Percentiles rank a stretch among this genome's conserved stretches.
Evolutionary conservation across 495 filamentous ascomycete genomes (phyloP).

Genomic region (Hyphodiscus hymeniophilus): DNA sequence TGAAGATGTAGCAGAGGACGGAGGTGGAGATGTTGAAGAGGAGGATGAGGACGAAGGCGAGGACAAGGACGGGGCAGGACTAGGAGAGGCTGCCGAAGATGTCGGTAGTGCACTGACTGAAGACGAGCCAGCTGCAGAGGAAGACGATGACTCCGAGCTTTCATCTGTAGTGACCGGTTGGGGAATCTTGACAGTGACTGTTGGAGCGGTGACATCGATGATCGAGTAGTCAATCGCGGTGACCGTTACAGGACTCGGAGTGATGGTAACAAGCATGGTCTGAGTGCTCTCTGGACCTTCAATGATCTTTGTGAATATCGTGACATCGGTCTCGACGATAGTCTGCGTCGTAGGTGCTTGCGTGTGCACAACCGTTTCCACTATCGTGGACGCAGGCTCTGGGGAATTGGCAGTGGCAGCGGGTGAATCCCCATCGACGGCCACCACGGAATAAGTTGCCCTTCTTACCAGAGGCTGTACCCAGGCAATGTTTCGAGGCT

Average conservation of each 20-base stretch:
- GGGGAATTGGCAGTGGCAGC: background rate
- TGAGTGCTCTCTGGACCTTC: slow-evolving; percentile 7
- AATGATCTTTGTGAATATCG: slow-evolving; percentile 10
- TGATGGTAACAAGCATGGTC: slow-evolving; percentile 14
- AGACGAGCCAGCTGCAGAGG: background rate
- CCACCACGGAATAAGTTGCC: slow-evolving; percentile 24
- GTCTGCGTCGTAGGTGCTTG: slow-evolving; percentile 15
- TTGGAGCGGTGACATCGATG: slow-evolving; percentile 13
- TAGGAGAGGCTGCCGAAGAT: background rate
- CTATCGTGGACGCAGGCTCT: slow-evolving; percentile 6
- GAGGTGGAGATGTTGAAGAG: background rate
- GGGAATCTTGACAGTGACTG: slow-evolving; percentile 1
- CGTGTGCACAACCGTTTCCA: slow-evolving; percentile 13
- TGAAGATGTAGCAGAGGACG: background rate
- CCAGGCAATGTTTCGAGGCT: background rate
- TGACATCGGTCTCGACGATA: slow-evolving; percentile 12
- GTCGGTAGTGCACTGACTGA: background rate
- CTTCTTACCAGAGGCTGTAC: slow-evolving; percentile 13
- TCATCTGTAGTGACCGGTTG: background rate
- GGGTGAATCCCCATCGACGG: slow-evolving; percentile 20
- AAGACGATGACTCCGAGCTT: background rate
- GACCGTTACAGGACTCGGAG: slow-evolving; percentile 9
- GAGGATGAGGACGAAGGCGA: background rate
- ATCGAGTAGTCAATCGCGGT: slow-evolving; percentile 15
- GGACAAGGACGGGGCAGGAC: background rate